These are phyloP conservation scores for Vigna angularis DNA, from an alignment of 306 rosid species.

Conservation along the genomic window DNA sequence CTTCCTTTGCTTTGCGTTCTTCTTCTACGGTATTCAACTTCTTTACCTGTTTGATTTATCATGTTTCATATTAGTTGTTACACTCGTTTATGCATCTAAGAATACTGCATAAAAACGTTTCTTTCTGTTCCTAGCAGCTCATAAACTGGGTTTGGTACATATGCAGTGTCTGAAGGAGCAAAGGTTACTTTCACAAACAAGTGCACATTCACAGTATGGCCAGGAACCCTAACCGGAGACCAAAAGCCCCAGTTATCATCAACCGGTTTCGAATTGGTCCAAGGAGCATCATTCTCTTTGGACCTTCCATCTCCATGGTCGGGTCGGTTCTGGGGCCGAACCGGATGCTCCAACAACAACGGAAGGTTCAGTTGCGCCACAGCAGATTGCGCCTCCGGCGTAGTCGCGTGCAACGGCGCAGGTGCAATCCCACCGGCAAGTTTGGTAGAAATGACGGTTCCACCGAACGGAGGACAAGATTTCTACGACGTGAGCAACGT, in stretches of 20 bases:
- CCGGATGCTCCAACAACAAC: slow-evolving; percentile 51
- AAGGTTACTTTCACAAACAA: slow-evolving; percentile 56
- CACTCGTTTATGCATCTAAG: background rate
- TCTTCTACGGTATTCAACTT: slow-evolving; percentile 43
- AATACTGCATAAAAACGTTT: no score
- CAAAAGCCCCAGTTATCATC: slow-evolving; percentile 54
- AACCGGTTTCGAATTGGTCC: slow-evolving; percentile 57
- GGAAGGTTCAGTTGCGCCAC: slow-evolving; percentile 63
- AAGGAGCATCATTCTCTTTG: slow-evolving; percentile 38
- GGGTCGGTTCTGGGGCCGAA: slow-evolving; percentile 67
- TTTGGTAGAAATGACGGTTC: slow-evolving; percentile 52
- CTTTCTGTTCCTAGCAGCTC: no score
- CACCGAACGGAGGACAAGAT: slow-evolving; percentile 55
- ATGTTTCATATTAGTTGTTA: background rate
- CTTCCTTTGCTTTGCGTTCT: slow-evolving; percentile 46
- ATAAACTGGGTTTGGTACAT: no score
- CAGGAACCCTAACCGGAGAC: slow-evolving; percentile 60
- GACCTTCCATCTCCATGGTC: slow-evolving; percentile 62
- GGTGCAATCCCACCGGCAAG: slow-evolving; percentile 65
- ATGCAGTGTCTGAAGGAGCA: slow-evolving; percentile 44
- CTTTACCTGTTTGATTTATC: no score
- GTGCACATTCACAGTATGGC: slow-evolving; percentile 65
- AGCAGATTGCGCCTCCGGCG: slow-evolving; percentile 66
- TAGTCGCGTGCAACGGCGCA: slow-evolving; percentile 64
- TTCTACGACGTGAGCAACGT: slow-evolving; percentile 72